Conservation (phyloP, 176 grass and related monocot genomes). For the Zizania latifolia region DNA sequence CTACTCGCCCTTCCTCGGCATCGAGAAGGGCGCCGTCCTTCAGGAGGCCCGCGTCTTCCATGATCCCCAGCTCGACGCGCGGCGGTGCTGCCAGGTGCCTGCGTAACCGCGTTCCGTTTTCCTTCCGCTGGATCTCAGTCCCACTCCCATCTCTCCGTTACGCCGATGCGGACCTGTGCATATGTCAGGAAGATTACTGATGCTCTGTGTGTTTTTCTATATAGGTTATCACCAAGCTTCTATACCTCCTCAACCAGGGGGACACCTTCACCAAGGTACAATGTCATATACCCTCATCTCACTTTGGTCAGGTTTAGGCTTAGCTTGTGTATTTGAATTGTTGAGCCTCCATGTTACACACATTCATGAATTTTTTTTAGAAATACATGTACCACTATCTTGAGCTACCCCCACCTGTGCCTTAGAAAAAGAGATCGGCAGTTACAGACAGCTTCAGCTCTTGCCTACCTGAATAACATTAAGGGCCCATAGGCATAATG, state of each 20-base stretch:
- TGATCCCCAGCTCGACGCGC: constrained; percentile 88
- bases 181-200: background rate
- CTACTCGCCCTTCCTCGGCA: constrained; percentile 92
- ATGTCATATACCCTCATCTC: background rate
- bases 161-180: no score
- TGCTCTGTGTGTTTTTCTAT: constrained; percentile 8
- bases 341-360: background rate
- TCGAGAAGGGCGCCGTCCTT: constrained; percentile 95
- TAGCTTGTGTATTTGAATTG: background rate
- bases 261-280: constrained; percentile 94
- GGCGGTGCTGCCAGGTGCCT: constrained; percentile 85
- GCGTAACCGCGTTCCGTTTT: background rate
- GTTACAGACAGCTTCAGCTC: background rate
- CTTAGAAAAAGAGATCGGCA: background rate
- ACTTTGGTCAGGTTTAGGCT: background rate
- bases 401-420: background rate
- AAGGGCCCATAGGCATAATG: background rate
- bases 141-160: background rate
- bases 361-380: background rate
- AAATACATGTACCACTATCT: background rate
- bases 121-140: background rate
- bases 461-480: background rate
- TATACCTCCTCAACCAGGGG: constrained; percentile 98
- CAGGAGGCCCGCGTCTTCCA: constrained; percentile 98
- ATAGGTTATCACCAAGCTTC: constrained; percentile 97